A percentile compares a stretch with the other conserved stretches of the same genome.
Conservation (phyloP, 2,329 filamentous ascomycete genomes). For the Colletotrichum sp. region DNA sequence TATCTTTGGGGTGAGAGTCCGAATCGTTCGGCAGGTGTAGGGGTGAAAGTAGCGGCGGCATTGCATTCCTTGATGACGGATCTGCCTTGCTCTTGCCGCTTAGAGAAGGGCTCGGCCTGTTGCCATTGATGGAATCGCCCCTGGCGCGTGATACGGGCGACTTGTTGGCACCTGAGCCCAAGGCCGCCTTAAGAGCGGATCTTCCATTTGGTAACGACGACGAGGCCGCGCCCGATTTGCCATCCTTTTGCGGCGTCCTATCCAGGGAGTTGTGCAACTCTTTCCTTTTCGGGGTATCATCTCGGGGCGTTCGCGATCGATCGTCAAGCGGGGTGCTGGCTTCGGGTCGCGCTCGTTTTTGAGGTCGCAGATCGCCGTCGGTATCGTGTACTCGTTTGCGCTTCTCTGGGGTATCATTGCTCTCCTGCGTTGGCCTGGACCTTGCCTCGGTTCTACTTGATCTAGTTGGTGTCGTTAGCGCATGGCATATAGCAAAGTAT, state of each 20-base stretch:
- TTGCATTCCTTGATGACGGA: constrained; percentile 36
- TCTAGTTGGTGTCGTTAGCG: not conserved
- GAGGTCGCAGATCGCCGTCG: constrained; percentile 47
- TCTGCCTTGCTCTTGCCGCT: constrained; percentile 44
- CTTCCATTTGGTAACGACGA: constrained; percentile 40
- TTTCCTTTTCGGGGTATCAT: constrained; percentile 33
- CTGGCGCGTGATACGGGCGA: constrained; percentile 43
- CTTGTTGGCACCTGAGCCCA: constrained; percentile 28
- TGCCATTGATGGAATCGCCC: constrained; percentile 47
- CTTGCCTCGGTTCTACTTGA: constrained; percentile 3
- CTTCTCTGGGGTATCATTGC: constrained; percentile 39
- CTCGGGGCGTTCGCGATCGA: constrained; percentile 32
- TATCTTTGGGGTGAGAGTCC: constrained; percentile 27
- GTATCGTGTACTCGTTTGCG: constrained; percentile 51
- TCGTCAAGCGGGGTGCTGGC: constrained; percentile 34
- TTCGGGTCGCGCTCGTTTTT: constrained; percentile 52
- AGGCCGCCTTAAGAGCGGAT: constrained; percentile 32
- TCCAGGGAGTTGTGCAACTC: constrained; percentile 34
- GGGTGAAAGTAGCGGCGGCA: constrained; percentile 60
- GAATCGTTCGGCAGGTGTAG: constrained; percentile 48
- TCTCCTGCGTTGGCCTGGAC: not conserved
- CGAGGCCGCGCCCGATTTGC: constrained; percentile 25
- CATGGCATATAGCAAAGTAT: not conserved
- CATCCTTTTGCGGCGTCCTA: constrained; percentile 29
- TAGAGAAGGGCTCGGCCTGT: constrained; percentile 33